Evolutionary conservation across 768 basidiomycete genomes (phyloP).

Genomic region (Pulveroboletus sp.): DNA sequence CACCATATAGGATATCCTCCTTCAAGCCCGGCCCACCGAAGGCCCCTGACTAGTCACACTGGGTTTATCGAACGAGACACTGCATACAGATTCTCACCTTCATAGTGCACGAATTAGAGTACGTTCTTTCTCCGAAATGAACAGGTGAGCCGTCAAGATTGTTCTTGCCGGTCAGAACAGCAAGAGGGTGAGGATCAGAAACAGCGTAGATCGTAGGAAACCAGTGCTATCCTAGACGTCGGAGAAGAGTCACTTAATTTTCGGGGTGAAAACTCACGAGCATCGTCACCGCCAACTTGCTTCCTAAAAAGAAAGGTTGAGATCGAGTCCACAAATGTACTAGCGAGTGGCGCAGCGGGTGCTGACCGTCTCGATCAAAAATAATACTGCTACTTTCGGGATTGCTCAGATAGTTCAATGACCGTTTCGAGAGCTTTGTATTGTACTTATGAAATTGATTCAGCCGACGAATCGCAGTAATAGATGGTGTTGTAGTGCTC

Average conservation of each 20-base stretch:
- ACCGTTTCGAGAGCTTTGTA: constrained; percentile 43
- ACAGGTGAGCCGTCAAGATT: constrained; percentile 53
- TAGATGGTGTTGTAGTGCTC: background rate
- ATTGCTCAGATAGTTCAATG: constrained; percentile 39
- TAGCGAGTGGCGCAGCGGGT: constrained; percentile 1
- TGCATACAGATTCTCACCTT: constrained; percentile 45
- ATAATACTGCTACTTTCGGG: constrained; percentile 66
- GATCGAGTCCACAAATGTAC: constrained; percentile 1
- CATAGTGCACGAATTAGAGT: constrained; percentile 73
- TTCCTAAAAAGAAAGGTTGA: constrained; percentile 38
- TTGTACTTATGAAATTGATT: constrained; percentile 40
- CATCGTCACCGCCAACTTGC: constrained; percentile 61
- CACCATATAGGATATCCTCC: constrained; percentile 57
- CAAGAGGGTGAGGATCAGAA: constrained; percentile 65
- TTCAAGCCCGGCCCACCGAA: constrained; percentile 61
- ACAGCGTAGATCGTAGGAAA: constrained; percentile 67
- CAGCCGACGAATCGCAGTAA: constrained; percentile 17
- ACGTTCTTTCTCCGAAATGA: constrained; percentile 46
- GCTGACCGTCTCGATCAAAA: constrained; percentile 64
- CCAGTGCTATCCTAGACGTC: constrained; percentile 46
- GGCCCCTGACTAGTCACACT: constrained; percentile 56
- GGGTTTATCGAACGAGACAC: background rate
- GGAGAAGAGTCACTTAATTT: background rate
- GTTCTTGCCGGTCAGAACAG: constrained; percentile 58
- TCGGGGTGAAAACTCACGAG: constrained; percentile 41